Base-by-base conservation (phyloP, 2,329 filamentous ascomycete genomes). In the Hymenoscyphus linearis region DNA sequence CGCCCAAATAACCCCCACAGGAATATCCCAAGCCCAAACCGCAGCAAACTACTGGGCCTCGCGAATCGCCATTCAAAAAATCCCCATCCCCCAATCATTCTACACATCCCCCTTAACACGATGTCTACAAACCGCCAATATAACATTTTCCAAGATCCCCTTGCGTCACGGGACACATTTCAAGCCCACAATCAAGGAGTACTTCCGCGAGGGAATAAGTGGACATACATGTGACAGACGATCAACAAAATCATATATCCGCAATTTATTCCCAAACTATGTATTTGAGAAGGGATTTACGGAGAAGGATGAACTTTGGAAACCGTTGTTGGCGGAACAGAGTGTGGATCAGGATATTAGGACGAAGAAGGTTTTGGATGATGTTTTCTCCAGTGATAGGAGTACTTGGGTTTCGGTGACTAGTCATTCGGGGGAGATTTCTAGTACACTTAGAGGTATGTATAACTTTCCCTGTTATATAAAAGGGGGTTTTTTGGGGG, bases 221-320 rank as follows among this genome's bases (percentile, higher is more conserved):
- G 82, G 85, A 50, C 87, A 89, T 70, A 89, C 86, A 0, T 91
- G 88, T 70, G 85, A 90, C 73, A 79, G 82, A 34, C 79, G 87
- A 10, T 81, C 80, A 25, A 81, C 74, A 66, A 81, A 78, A 68
- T 77, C 79, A 0, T 78, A 79, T 61, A 85, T 90, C 63, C 73
- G 75, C 16, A 64, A 74, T 2, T 75, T 78, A 3, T 83, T 84
- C 55, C 85, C 84, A 0, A 70, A 66, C 4, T 86, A 80, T 68
- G 67, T 66, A 4, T 82, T 90, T 55, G 87, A 90, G 72, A 70
- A 74, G 1, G 84, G 82, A 0, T 89, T 91, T 67, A 70, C 77
- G 0, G 86, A 90, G 70, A 52, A 79, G 1, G 82, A 85, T 70
- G 71, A 75, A 34, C 72, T 81, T 27, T 84, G 80, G 80, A 73